Evolutionary conservation across 2,329 filamentous ascomycete species (phyloP), one percentile per base, ranked within the genome.

Genomic region (Daldinia sp.): DNA sequence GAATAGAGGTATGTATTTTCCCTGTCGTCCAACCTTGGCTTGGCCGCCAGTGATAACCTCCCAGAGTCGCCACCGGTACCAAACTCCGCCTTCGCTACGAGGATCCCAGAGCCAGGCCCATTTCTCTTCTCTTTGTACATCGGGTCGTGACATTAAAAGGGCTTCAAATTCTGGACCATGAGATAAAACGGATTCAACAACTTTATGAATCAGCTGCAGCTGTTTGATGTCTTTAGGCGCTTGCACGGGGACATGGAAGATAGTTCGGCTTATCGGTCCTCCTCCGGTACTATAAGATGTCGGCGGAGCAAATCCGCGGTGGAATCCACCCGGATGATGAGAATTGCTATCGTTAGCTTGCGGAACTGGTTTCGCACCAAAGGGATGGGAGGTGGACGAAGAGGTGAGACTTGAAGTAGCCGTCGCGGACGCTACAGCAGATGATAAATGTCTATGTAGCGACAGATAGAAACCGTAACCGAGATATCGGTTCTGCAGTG

Each of bases 81-180:
- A 99, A 13, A 96, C 86, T 13, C 90, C 94, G 23, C 88, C 93
- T 65, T 84, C 82, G 72, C 89, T 94, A 68, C 89, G 85, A 17
- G 93, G 85, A 75, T 98, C 90, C 89, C 92, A 99, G 4, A 99
- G 82, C 91, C 94, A 99, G 0, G 93, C 91, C 88, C 94, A 98
- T 68, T 90, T 93, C 75, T 96, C 92, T 62, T 97, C 92, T 37
- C 84, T 85, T 74, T 96, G 92, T 1, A 98, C 90, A 56, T 93
- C 88, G 0, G 91, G 87, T 15, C 92, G 84, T 50, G 89, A 90
- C 95, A 98, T 98, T 5, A 99, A 83, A 1, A 96, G 81, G 4
- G 94, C 93, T 77, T 99, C 95, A 63, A 97, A 96, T 72, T 95
- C 92, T 0, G 92, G 87, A 0, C 94, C 93, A 69, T 95, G 87